phyloP scores from a whole-genome alignment of 495 filamentous ascomycete genomes.

The Xylaria nigripes region DNA sequence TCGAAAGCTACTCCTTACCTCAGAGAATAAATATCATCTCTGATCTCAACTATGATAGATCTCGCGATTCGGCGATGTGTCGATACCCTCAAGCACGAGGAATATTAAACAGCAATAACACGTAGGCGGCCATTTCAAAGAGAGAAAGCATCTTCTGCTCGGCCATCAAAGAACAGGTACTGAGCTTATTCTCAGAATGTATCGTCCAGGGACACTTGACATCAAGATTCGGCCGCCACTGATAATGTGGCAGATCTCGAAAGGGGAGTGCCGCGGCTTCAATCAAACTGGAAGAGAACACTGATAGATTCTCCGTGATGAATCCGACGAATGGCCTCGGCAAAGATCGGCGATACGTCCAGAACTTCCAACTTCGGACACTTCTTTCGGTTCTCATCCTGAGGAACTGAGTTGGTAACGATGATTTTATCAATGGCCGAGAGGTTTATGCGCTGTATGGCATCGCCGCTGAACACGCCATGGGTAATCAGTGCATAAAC shows the following conservation, averaged over 20 bases:
- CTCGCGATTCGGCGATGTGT: neutral
- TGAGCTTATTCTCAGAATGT: neutral
- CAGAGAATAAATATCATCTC: neutral
- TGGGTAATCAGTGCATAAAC: conserved; percentile 92
- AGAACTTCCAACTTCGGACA: conserved; percentile 87
- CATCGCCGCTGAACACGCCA: conserved; percentile 88
- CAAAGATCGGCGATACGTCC: conserved; percentile 88
- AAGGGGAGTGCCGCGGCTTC: conserved; percentile 15
- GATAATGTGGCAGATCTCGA: neutral
- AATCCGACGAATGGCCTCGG: conserved; percentile 92
- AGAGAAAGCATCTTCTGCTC: conserved; percentile 1
- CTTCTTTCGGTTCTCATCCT: conserved; percentile 64
- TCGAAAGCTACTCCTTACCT: conserved; percentile 5
- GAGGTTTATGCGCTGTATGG: conserved; percentile 86
- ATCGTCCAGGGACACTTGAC: neutral
- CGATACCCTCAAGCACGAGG: conserved; percentile 1
- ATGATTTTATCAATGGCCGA: conserved; percentile 83
- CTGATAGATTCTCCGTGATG: conserved; percentile 98
- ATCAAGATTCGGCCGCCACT: neutral
- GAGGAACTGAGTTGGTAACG: conserved; percentile 89
- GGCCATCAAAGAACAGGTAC: neutral
- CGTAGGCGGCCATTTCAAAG: conserved; percentile 1
- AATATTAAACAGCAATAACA: conserved; percentile 2
- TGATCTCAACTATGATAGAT: conserved; percentile 1
- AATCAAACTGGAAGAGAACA: conserved; percentile 89